Evolutionary conservation across 371 early-diverging fungal species (phyloP), one percentile per base, ranked within the genome.

Genomic region (Apophysomyces variabilis): DNA sequence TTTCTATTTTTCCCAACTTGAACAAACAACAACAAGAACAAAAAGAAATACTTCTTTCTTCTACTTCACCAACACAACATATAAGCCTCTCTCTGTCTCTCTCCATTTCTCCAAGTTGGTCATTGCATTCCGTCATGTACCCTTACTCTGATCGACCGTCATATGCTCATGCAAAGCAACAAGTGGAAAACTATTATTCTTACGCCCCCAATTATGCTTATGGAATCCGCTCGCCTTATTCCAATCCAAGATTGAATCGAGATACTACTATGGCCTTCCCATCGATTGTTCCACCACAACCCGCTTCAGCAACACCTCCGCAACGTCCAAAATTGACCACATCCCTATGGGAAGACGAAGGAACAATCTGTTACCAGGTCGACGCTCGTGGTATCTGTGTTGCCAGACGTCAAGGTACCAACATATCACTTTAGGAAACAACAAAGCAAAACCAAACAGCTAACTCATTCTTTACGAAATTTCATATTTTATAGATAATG

Each of bases 321-420:
- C 54, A 50, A 50, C 80, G 85, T 67, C 78, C 88, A 46, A 78
- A 78, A 64, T 79, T 93, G 41, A 90, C 92, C 1, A 89, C 92
- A 1, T 90, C 91, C 5, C 75, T 92, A 44, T 93, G 93, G 93
- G 93, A 92, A 66, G 93, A 93, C 75, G 92, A 93, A 73, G 85
- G 82, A 21, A 92, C 92, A 5, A 73, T 89, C 57, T 92, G 91
- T 62, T 93, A 87, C 66, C 93, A 92, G 63, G 90, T 93, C 43
- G 93, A 92, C 71, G 87, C 87, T 44, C 83, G 85, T 66, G 90
- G 91, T 1, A 88, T 92, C 4, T 92, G 91, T 68, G 92, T 93
- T 14, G 91, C 92, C 21, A 76, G 93, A 64, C 84, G 93, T 64
- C 85, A 87, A 68, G 91, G 90, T 90, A 85, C 76, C 67, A 67